Evolutionary conservation across 2,329 filamentous ascomycete species (phyloP).

Genomic region (Claviceps pazoutovae): DNA sequence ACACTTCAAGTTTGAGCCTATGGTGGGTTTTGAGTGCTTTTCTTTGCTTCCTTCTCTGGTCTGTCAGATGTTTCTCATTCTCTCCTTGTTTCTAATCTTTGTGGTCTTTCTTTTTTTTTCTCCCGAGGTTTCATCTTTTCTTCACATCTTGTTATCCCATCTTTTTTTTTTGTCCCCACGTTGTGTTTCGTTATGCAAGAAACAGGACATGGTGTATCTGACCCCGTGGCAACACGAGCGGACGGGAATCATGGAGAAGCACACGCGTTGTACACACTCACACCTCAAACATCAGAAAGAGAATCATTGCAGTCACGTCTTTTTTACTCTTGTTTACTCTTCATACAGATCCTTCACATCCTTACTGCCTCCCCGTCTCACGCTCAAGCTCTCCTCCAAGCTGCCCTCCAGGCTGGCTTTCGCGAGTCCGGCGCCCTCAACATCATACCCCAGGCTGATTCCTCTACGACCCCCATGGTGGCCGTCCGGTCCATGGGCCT

Average conservation of each 20-base stretch:
- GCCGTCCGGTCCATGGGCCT: slow-evolving; percentile 76
- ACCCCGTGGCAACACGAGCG: no score
- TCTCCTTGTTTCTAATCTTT: neutral
- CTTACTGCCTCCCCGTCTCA: slow-evolving; percentile 61
- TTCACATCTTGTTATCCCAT: no score
- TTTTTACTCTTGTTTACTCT: no score
- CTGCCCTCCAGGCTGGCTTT: slow-evolving; percentile 71
- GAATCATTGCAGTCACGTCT: no score
- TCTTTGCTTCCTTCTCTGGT: neutral
- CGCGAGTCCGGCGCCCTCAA: slow-evolving; percentile 79
- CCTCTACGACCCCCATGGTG: slow-evolving; percentile 51
- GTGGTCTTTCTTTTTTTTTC: no score
- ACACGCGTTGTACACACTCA: no score
- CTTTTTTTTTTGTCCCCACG: no score
- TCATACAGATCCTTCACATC: slow-evolving; percentile 68
- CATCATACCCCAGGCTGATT: slow-evolving; percentile 26
- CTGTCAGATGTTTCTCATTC: slow-evolving; percentile 30
- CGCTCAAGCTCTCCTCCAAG: slow-evolving; percentile 61
- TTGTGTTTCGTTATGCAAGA: no score
- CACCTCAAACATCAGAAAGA: no score
- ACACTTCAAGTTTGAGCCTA: slow-evolving; percentile 87
- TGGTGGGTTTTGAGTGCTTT: slow-evolving; percentile 45
- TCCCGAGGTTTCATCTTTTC: no score
- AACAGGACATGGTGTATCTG: no score
- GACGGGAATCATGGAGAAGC: no score